phyloP scores from a whole-genome alignment of 257 asterid species.

The Paulownia fortunei region DNA sequence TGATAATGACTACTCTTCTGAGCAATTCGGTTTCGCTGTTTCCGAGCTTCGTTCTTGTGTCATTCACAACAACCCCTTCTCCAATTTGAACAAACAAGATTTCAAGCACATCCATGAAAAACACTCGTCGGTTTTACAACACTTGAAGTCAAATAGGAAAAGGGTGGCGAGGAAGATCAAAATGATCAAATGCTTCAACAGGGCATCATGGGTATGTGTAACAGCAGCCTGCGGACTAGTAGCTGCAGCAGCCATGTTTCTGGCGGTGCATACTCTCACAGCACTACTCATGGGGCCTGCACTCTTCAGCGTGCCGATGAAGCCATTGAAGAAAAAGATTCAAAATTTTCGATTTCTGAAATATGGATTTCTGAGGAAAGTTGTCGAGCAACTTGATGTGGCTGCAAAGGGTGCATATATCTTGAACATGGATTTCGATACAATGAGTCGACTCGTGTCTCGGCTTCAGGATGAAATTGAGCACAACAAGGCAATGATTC shows the following conservation, averaged over 20 bases:
- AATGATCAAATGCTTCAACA: constrained; percentile 49
- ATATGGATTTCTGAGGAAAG: constrained; percentile 41
- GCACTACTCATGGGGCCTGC: constrained; percentile 60
- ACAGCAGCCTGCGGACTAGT: constrained; percentile 54
- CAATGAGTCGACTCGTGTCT: constrained; percentile 68
- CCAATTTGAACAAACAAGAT: constrained; percentile 40
- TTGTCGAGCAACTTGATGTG: constrained; percentile 67
- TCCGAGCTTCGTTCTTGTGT: constrained; percentile 46
- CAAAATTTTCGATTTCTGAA: constrained; percentile 34
- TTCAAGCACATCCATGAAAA: constrained; percentile 45
- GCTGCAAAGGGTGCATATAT: constrained; percentile 91
- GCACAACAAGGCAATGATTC: constrained; percentile 62
- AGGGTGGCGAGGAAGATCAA: constrained; percentile 49
- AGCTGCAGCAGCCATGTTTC: constrained; percentile 54
- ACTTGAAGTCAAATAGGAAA: constrained; percentile 41
- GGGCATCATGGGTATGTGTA: constrained; percentile 52
- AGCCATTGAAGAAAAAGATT: constrained; percentile 49
- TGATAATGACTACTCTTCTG: constrained; percentile 14
- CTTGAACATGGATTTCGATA: constrained; percentile 80
- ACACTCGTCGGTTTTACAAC: constrained; percentile 50
- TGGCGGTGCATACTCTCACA: constrained; percentile 61
- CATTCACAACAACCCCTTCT: constrained; percentile 46
- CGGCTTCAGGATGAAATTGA: constrained; percentile 76
- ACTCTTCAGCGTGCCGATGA: constrained; percentile 40
- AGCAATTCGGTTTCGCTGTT: constrained; percentile 21